phyloP scores from a whole-genome alignment of 352 stramenopile genomes.

The Pythium monospermum region DNA sequence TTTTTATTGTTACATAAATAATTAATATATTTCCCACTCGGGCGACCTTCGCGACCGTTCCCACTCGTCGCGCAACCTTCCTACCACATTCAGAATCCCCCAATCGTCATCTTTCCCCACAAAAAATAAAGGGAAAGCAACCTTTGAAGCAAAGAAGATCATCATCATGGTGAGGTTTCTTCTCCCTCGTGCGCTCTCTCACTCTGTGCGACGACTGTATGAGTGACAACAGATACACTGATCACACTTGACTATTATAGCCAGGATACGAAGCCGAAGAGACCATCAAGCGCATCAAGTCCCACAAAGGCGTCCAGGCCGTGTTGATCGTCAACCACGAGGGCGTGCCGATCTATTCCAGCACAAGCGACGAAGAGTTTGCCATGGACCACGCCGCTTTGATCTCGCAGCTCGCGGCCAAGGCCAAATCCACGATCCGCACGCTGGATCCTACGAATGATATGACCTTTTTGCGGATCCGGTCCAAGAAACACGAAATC shows the following conservation, averaged over 20 bases:
- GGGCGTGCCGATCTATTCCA: conserved; percentile 90
- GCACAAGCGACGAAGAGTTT: conserved; percentile 87
- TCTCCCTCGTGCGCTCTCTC: too few relatives aligned
- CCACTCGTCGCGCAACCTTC: background rate
- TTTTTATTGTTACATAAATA: too few relatives aligned
- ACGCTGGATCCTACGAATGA: conserved; percentile 90
- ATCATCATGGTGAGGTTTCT: too few relatives aligned
- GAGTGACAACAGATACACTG: too few relatives aligned
- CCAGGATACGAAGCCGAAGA: conserved; percentile 91
- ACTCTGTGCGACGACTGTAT: too few relatives aligned
- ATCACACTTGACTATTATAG: too few relatives aligned
- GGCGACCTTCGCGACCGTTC: background rate
- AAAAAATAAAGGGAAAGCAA: background rate
- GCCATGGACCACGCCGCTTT: conserved; percentile 81
- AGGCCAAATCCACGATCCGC: conserved; percentile 88
- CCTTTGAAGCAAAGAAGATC: too few relatives aligned
- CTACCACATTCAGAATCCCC: too few relatives aligned
- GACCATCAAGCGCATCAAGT: conserved; percentile 92
- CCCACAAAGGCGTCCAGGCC: conserved; percentile 91
- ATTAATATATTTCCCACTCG: too few relatives aligned
- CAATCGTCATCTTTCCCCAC: background rate
- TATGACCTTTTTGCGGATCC: conserved; percentile 92
- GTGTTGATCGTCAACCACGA: conserved; percentile 94
- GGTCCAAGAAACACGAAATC: conserved; percentile 93
- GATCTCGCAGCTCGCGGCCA: conserved; percentile 87